Evolutionary conservation across 192 early-diverging fungal species (phyloP), one percentile per base, ranked within the genome.

Genomic region (Pilobolus umbonatus): DNA sequence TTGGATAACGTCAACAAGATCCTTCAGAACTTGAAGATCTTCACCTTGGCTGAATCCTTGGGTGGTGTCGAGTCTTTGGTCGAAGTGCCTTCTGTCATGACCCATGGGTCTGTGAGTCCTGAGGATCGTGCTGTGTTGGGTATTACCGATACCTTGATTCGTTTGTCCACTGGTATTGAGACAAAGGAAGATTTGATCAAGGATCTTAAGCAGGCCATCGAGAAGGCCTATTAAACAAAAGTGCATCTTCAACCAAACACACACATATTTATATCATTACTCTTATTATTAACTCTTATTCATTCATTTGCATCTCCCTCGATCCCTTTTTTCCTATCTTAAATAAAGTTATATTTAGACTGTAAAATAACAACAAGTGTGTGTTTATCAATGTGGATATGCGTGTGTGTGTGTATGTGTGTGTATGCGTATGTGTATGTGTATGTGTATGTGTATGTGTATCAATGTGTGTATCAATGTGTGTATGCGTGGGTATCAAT

Each of bases 41-140:
- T 99, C 61, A 92, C 92, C 21, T 75, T 99, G 26, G 96, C 96
- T n/a, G 96, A 99, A 75, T 89, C 86, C 51, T 78, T 99, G 30
- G 96, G 95, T 63, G 93, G 94, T 52, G 93, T 99, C 8, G 96
- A 99, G 80, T 86, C 84, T 30, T 76, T 99, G 62, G 89, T 90
- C 32, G 95, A 98, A 77, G 80, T 96, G 61, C 96, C 96, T 1
- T 83, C 90, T 5, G 80, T 89, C 51, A 99, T 99, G 95, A 99
- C 96, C 15, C 96, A 99, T 61, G 95, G 89, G 29, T 83, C 88
- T 0, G 76, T 99, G 60, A 83, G 84, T 5, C 83, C 90, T 46
- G 96, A 94, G 72, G 90, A 89, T 61, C 81, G 95, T 55, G 74
- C 75, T 17, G 75, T 74, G 28, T 70, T 99, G 28, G 96, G 95